Evolutionary conservation across 495 filamentous ascomycete species (phyloP).

Genomic region (Penicillium maclennaniae): DNA sequence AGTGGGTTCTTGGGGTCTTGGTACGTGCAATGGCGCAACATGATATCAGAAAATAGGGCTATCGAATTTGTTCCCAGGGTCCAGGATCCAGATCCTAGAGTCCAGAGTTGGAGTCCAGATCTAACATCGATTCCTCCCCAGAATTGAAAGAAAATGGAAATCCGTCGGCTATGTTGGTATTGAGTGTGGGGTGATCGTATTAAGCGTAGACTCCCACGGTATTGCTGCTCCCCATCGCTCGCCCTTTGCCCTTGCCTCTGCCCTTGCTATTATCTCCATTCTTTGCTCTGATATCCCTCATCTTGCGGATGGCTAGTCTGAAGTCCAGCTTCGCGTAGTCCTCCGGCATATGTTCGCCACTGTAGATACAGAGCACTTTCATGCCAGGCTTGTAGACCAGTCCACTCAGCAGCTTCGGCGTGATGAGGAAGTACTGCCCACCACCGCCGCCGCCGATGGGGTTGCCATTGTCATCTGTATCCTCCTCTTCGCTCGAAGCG

Average conservation of each 20-base stretch:
- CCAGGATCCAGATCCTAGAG: too few relatives aligned
- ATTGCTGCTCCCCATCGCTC: constrained; percentile 12
- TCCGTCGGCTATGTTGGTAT: not conserved
- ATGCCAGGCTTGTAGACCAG: constrained; percentile 84
- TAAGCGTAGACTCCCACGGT: constrained; percentile 27
- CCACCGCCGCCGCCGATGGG: constrained; percentile 33
- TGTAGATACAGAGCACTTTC: constrained; percentile 89
- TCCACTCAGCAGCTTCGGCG: constrained; percentile 87
- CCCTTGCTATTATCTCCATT: not conserved
- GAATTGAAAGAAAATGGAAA: not conserved
- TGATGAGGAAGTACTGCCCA: constrained; percentile 89
- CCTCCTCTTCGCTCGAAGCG: constrained; percentile 21
- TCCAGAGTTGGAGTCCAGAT: too few relatives aligned
- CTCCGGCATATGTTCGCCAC: constrained; percentile 82
- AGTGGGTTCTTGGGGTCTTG: not conserved
- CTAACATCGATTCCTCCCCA: not conserved
- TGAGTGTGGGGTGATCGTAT: constrained; percentile 1
- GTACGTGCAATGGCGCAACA: not conserved
- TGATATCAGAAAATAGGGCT: not conserved
- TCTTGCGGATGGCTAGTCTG: constrained; percentile 27
- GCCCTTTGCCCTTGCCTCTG: constrained; percentile 10
- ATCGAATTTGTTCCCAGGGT: not conserved
- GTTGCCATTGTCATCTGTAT: constrained; percentile 18
- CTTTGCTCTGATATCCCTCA: constrained; percentile 21
- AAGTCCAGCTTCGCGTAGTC: constrained; percentile 38